These are phyloP conservation scores for Coprinopsis marcescibilis DNA, from an alignment of 768 basidiomycete genomes.

Conservation along the genomic window DNA sequence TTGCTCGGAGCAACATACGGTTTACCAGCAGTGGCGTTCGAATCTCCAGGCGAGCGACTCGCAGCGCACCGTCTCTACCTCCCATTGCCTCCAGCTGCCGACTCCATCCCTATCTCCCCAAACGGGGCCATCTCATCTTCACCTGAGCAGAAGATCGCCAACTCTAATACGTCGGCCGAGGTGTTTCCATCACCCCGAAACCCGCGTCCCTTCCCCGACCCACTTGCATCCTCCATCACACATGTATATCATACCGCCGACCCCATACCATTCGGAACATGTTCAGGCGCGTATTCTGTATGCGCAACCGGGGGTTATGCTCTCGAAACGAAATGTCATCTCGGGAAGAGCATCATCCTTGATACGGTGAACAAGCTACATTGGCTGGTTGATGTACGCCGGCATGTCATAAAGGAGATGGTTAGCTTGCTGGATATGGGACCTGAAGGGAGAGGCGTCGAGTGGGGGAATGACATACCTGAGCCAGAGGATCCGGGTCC, in stretches of 20 bases:
- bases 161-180: constrained; percentile 20
- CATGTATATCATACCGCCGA: constrained; percentile 92
- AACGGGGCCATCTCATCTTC: not conserved
- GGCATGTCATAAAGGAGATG: constrained; percentile 65
- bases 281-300: constrained; percentile 66
- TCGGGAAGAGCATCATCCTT: constrained; percentile 83
- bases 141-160: not conserved
- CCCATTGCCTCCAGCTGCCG: constrained; percentile 54
- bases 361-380: constrained; percentile 79
- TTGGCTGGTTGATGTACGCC: constrained; percentile 79
- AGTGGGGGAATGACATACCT: constrained; percentile 38
- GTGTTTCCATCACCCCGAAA: constrained; percentile 34
- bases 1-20: constrained; percentile 92
- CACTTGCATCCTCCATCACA: constrained; percentile 42
- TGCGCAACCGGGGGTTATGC: constrained; percentile 88
- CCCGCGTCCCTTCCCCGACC: constrained; percentile 12
- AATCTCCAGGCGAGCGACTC: constrained; percentile 71
- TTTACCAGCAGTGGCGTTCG: constrained; percentile 84
- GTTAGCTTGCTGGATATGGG: constrained; percentile 57
- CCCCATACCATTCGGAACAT: constrained; percentile 83
- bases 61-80: constrained; percentile 83
- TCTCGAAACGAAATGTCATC: constrained; percentile 80
- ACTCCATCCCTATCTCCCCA: constrained; percentile 29
- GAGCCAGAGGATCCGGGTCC: constrained; percentile 21
- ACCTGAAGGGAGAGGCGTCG: constrained; percentile 49